phyloP scores from a whole-genome alignment of 208 protist species.

The Trypanosoma scelopori region DNA sequence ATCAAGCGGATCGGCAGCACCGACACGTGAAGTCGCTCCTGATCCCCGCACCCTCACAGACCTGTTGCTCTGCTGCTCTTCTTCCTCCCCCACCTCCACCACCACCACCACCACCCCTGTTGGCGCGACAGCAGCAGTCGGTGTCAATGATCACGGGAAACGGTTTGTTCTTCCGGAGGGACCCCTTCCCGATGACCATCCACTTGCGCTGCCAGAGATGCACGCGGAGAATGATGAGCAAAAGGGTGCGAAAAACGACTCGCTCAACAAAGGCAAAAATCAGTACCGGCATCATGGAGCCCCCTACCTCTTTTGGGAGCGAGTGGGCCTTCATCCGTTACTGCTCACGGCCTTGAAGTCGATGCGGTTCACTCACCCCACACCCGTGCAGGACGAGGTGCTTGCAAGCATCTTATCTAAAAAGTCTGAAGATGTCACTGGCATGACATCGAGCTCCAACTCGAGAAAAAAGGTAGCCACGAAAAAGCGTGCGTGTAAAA shows the following conservation, averaged over 20 bases:
- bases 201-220: constrained; percentile 46
- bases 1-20: constrained; percentile 55
- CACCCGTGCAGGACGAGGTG: constrained; percentile 84
- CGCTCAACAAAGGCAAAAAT: constrained; percentile 53
- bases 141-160: not conserved
- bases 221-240: not conserved
- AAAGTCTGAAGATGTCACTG: constrained; percentile 20
- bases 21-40: constrained; percentile 49
- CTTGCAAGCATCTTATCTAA: constrained; percentile 53
- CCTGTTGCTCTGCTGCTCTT: constrained; percentile 41
- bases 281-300: constrained; percentile 76
- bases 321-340: constrained; percentile 63
- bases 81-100: no score
- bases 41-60: constrained; percentile 79
- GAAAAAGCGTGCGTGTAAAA: constrained; percentile 17
- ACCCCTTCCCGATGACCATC: constrained; percentile 46
- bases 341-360: constrained; percentile 64
- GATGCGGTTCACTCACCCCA: constrained; percentile 83
- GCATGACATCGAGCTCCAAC: constrained; percentile 15
- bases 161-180: constrained; percentile 33
- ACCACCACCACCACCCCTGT: not conserved
- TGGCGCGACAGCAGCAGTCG: not conserved
- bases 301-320: constrained; percentile 82
- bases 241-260: constrained; percentile 24
- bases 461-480: constrained; percentile 10